Evolutionary conservation across 148 eudicot genomes (phyloP).

Genomic region (Chenopodium album): DNA sequence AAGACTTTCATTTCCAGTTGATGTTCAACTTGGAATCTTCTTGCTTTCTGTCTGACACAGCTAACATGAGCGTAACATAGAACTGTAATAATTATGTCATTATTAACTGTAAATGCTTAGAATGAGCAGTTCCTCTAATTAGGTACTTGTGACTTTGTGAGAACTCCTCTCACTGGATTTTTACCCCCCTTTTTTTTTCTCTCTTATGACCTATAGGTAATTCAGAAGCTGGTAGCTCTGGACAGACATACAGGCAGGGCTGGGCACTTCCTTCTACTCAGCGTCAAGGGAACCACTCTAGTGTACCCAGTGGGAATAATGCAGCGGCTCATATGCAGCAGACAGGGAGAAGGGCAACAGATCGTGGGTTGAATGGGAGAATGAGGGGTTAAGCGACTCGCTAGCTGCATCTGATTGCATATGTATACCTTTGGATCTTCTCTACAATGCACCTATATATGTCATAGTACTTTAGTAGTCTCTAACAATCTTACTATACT

Average conservation of each 20-base stretch:
- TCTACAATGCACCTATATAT: neutral
- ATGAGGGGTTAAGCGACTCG: conserved; percentile 28
- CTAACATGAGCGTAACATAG: neutral
- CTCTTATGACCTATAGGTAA: conserved; percentile 12
- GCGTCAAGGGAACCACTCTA: conserved; percentile 17
- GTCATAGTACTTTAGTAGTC: neutral
- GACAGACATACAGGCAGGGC: conserved; percentile 40
- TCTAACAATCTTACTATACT: neutral
- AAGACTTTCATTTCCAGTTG: neutral
- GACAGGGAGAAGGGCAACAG: conserved; percentile 20
- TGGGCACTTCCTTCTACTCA: conserved; percentile 77
- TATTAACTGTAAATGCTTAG: neutral
- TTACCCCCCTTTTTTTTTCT: neutral
- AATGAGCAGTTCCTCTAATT: neutral
- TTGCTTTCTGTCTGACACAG: neutral
- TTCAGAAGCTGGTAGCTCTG: conserved; percentile 31
- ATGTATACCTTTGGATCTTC: neutral
- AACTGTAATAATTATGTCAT: neutral
- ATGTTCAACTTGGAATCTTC: neutral
- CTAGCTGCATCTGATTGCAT: neutral
- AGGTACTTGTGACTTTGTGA: neutral
- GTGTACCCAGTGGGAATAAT: conserved; percentile 12
- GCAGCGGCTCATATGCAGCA: conserved; percentile 22
- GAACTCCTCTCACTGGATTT: neutral
- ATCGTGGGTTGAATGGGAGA: conserved; percentile 24